phyloP scores from a whole-genome alignment of 1,284 basidiomycete genomes.

The Tylopilus orsonianus region DNA sequence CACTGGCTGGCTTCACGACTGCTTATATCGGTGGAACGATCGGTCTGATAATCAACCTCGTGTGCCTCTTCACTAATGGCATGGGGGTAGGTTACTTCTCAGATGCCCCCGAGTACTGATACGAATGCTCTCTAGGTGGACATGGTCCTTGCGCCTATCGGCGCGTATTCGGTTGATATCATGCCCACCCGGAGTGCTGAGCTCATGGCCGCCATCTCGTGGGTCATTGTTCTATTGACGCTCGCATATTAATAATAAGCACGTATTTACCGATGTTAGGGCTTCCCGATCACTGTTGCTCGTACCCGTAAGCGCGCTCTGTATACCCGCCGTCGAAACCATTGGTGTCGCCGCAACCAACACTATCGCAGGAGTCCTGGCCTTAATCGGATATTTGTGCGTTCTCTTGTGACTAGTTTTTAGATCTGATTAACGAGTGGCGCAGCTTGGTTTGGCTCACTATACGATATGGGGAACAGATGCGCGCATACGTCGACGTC shows the following conservation, averaged over 20 bases:
- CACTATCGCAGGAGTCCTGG: conserved; percentile 43
- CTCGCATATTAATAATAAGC: background rate
- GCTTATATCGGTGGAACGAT: conserved; percentile 39
- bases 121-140: conserved; percentile 35
- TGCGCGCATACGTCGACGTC: conserved; percentile 49
- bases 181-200: conserved; percentile 54
- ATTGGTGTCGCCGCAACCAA: conserved; percentile 58
- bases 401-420: conserved; percentile 15
- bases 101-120: background rate
- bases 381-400: conserved; percentile 47
- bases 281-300: conserved; percentile 43
- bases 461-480: conserved; percentile 44
- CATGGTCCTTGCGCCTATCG: conserved; percentile 48
- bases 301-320: conserved; percentile 19
- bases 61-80: conserved; percentile 50
- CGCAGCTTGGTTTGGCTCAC: conserved; percentile 42
- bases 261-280: conserved; percentile 31
- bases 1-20: conserved; percentile 20
- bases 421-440: conserved; percentile 3
- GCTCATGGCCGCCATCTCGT: conserved; percentile 46
- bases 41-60: conserved; percentile 42
- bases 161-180: conserved; percentile 59
- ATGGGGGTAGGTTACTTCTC: conserved; percentile 40
- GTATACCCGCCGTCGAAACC: conserved; percentile 44
- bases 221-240: background rate